Evolutionary conservation across 257 asterid species (phyloP), one percentile per base, ranked within the genome.

Genomic region (Fraxinus americana): DNA sequence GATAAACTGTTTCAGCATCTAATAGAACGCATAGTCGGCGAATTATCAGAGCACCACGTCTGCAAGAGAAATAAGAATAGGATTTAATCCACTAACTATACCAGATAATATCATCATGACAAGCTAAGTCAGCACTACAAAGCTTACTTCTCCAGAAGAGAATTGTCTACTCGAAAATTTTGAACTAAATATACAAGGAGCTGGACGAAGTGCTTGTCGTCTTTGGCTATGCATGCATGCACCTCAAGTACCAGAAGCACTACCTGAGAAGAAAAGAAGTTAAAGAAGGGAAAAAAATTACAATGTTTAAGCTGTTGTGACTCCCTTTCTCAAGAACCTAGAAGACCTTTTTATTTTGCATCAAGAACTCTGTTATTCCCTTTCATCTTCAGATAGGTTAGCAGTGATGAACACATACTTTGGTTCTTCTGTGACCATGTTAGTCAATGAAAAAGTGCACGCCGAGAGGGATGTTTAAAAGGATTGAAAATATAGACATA

Each of bases 141-240:
- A 23, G 82, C 92, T 81, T 81, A 93, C 99, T 93, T 96, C 87
- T 96, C 98, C 87, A 96, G 81, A 72, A 96, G 97, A 78, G 99
- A 92, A 86, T 86, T 82, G 89, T 96, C 97, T 36, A 87, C 79
- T 74, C 80, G 91, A 70, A 96, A 94, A 79, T 86, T 92, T 73
- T 94, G 93, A 81, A 94, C 87, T 52, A 96, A 86, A 82, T 86
- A 88, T 71, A 89, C 89, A 57, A 91, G 84, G 78, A 96, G 97
- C 86, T 94, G 94, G 81, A 81, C 88, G 81, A 96, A 96, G 85
- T 96, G 96, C 68, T 78, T 83, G 73, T 87, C 95, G 48, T 96
- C 99, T 86, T 87, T 81, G 75, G 99, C 99, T 76, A 96, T 96
- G 88, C 97, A 86, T 50, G 99, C 99, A 84, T 96, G 99, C 83